Conservation (phyloP, 345 rosid genomes). For the Psidium friedrichsthalianum region DNA sequence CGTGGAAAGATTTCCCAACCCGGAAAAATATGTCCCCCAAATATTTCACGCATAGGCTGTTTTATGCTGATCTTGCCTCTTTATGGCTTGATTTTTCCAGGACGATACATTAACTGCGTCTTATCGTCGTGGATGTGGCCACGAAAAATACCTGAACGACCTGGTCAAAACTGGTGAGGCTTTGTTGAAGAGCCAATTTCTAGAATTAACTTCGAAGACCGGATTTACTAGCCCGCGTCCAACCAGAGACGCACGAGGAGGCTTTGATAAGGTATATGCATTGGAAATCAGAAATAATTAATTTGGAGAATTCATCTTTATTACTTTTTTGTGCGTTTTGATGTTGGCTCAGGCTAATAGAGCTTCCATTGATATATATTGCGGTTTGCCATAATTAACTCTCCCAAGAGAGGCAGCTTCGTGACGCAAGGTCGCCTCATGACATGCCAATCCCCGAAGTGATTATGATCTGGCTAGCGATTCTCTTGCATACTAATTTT, state of each 20-base stretch:
- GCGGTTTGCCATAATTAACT: slow-evolving; percentile 46
- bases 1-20: background rate
- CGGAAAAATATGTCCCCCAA: background rate
- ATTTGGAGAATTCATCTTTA: background rate
- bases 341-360: background rate
- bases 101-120: slow-evolving; percentile 45
- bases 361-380: background rate
- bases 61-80: background rate
- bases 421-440: slow-evolving; percentile 24
- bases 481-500: background rate
- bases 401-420: slow-evolving; percentile 46
- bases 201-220: slow-evolving; percentile 45
- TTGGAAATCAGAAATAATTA: background rate
- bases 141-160: slow-evolving; percentile 39
- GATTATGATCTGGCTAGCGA: background rate
- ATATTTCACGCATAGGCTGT: background rate
- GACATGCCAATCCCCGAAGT: background rate
- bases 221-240: slow-evolving; percentile 27
- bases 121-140: slow-evolving; percentile 47
- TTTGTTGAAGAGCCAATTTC: slow-evolving; percentile 42
- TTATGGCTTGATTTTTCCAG: slow-evolving; percentile 14
- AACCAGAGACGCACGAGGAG: slow-evolving; percentile 32
- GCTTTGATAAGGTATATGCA: slow-evolving; percentile 21
- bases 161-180: slow-evolving; percentile 48
- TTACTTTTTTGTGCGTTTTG: background rate